Percentiles rank a stretch among this genome's conserved stretches.
Evolutionary conservation across 352 stramenopile genomes (phyloP).

Genomic region (Aphanomyces astaci): DNA sequence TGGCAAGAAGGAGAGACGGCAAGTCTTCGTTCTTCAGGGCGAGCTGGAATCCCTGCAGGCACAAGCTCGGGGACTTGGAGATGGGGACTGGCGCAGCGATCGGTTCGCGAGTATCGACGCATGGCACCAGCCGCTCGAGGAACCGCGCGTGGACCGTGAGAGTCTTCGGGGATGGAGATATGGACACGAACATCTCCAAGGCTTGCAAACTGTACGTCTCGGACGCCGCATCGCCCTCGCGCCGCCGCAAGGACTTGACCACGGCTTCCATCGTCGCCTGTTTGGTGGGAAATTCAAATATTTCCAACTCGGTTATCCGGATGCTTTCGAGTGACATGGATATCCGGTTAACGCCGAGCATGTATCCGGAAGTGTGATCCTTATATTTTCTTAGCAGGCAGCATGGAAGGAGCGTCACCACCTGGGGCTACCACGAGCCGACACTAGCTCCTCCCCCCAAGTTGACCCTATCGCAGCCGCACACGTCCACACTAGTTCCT

Average conservation of each 20-base stretch:
- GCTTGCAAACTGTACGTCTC: conserved; percentile 6
- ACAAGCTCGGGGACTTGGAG: conserved; percentile 21
- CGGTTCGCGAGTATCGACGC: not conserved
- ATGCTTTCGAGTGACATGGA: not conserved
- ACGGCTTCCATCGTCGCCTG: conserved; percentile 13
- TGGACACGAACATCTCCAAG: conserved; percentile 14
- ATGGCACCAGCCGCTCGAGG: not conserved
- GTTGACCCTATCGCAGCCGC: too few relatives aligned
- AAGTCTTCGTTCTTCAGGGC: conserved; percentile 17
- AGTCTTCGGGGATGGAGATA: conserved; percentile 10
- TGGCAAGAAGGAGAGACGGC: conserved; percentile 8
- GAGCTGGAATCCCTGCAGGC: conserved; percentile 21
- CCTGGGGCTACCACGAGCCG: too few relatives aligned
- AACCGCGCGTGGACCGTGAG: conserved; percentile 10
- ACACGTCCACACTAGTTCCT: too few relatives aligned
- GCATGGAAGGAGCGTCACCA: too few relatives aligned
- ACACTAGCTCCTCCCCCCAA: too few relatives aligned
- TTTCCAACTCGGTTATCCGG: conserved; percentile 1
- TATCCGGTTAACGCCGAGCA: not conserved
- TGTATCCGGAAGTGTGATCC: too few relatives aligned
- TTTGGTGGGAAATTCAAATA: conserved; percentile 15
- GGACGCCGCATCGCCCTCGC: not conserved
- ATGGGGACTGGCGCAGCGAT: not conserved
- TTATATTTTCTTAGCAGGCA: too few relatives aligned
- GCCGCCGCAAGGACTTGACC: conserved; percentile 8